Evolutionary conservation across 768 basidiomycete genomes (phyloP), one percentile per base, ranked within the genome.

Genomic region (Tylopilus rubrobrunneus): DNA sequence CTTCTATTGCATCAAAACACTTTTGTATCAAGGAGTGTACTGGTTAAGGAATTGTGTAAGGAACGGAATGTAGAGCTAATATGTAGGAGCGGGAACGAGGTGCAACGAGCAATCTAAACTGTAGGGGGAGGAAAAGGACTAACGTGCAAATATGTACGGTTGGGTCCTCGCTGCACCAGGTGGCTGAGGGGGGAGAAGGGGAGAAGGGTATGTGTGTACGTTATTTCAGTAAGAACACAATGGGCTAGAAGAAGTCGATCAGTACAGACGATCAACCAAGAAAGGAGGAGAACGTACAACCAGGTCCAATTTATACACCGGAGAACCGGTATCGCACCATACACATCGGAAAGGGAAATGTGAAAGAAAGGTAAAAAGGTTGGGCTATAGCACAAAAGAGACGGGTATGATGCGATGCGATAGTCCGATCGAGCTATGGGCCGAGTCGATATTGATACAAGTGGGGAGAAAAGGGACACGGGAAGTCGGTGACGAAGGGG

Each of bases 381-480:
- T 52, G 57, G 19, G 14, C 42, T 67, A 67, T 62, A 62, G 56
- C 58, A 69, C 66, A 69, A 56, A 56, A 25, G 15, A 51, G 56
- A 56, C 36, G 57, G 55, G 62, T 64, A 66, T 64, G 70, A 68
- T 65, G 70, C 62, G 68, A 70, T 58, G 59, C 25, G 68, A 70
- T 55, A 68, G 61, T 68, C 64, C 67, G 57, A 60, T 55, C 67
- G 55, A 60, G 55, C 15, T 45, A 49, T 63, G 61, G 61, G 61
- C 58, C 64, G 52, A 62, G 66, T 56, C 56, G 54, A 65, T 71
- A 70, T 70, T 68, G 68, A 70, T 70, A 70, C 68, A 69, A 51
- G 36, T 19, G 53, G 17, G 25, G 44, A 43, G 17, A n/a, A 17
- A 36, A 47, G 46, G 45, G 51, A 10, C 27, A 42, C n/a, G 5